Conservation (phyloP, 495 filamentous ascomycete species). For the Lasiosphaeris hirsuta region DNA sequence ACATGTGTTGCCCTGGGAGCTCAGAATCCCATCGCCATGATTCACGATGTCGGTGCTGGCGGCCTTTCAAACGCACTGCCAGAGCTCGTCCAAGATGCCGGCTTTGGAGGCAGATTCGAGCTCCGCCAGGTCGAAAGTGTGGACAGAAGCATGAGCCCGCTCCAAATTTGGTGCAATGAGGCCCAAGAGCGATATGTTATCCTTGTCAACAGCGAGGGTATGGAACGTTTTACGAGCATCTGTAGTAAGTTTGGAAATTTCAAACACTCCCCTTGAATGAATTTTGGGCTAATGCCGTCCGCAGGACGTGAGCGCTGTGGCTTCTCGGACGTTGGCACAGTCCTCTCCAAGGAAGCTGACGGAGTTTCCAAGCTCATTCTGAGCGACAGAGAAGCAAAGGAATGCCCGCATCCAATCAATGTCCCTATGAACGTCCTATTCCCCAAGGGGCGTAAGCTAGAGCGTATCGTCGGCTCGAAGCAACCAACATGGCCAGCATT, state of each 20-base stretch:
- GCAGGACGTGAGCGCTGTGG: slow-evolving; percentile 77
- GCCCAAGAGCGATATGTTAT: slow-evolving; percentile 95
- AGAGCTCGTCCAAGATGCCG: slow-evolving; percentile 88
- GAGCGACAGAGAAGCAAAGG: slow-evolving; percentile 74
- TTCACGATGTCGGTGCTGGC: slow-evolving; percentile 95
- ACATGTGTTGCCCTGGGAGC: slow-evolving; percentile 79
- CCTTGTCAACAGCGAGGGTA: slow-evolving; percentile 69
- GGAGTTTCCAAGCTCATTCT: slow-evolving; percentile 71
- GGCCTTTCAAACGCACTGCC: slow-evolving; percentile 86
- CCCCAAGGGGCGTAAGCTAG: slow-evolving; percentile 83
- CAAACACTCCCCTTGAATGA: background rate
- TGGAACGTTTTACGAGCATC: slow-evolving; percentile 82
- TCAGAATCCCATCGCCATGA: slow-evolving; percentile 86
- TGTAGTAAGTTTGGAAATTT: slow-evolving; percentile 48
- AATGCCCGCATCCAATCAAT: slow-evolving; percentile 78
- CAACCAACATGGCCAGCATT: slow-evolving; percentile 67
- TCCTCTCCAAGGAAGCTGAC: slow-evolving; percentile 58
- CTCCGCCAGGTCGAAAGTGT: slow-evolving; percentile 87
- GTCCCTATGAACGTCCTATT: slow-evolving; percentile 89
- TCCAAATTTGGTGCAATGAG: slow-evolving; percentile 97
- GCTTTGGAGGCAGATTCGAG: slow-evolving; percentile 84
- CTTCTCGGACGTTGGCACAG: slow-evolving; percentile 86
- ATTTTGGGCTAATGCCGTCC: slow-evolving; percentile 4
- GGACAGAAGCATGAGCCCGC: slow-evolving; percentile 85
- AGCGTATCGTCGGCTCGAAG: slow-evolving; percentile 71